Evolutionary conservation across 768 basidiomycete species (phyloP).

Genomic region (Pulveroboletus sp.): DNA sequence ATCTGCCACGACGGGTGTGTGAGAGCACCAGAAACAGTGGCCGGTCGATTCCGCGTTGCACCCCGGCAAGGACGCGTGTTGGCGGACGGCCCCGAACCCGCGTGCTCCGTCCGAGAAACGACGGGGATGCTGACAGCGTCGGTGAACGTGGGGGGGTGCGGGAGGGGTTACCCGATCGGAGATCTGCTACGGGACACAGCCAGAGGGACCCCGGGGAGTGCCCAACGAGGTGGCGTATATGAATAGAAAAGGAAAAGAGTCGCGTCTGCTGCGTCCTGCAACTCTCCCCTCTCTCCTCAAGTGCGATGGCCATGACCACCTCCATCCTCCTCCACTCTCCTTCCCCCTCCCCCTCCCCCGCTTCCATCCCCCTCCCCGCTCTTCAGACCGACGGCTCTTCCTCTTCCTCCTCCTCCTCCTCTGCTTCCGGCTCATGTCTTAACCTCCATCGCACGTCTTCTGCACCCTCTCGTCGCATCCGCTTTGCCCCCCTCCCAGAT

Average conservation of each 20-base stretch:
- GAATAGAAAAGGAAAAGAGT: constrained; percentile 14
- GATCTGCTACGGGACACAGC: constrained; percentile 21
- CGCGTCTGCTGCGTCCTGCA: neutral
- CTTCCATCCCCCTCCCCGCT: constrained; percentile 8
- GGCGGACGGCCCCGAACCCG: too few relatives aligned
- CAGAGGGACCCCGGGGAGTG: constrained; percentile 21
- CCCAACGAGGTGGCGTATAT: neutral
- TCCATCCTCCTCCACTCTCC: constrained; percentile 22
- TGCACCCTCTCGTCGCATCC: constrained; percentile 42
- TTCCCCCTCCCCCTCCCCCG: constrained; percentile 11
- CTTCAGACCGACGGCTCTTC: constrained; percentile 16
- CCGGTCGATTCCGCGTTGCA: constrained; percentile 19
- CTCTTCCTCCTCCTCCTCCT: constrained; percentile 17
- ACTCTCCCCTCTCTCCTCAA: constrained; percentile 2
- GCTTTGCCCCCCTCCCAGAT: constrained; percentile 85
- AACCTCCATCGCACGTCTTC: constrained; percentile 14
- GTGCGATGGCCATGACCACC: constrained; percentile 20
- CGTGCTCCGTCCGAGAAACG: too few relatives aligned
- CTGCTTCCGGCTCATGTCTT: constrained; percentile 18
- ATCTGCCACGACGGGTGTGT: too few relatives aligned
- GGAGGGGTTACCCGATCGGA: constrained; percentile 9
- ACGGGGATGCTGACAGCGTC: neutral
- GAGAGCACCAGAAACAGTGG: too few relatives aligned
- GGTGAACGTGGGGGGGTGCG: neutral
- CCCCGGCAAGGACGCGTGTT: neutral